phyloP scores from a whole-genome alignment of 2,329 filamentous ascomycete genomes.

The Chalaropsis thielavioides region DNA sequence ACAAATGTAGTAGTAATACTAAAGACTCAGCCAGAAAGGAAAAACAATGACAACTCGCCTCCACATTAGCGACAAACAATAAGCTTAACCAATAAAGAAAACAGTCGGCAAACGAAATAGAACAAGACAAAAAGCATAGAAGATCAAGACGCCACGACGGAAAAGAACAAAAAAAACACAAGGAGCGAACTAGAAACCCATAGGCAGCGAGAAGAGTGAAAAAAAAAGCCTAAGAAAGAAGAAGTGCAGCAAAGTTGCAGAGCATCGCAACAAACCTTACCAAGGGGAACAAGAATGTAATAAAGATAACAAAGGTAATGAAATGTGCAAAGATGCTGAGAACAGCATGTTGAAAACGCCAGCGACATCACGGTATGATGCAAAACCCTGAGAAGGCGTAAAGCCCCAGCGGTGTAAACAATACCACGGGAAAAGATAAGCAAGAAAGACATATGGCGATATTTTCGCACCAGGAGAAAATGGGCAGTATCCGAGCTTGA shows the following conservation, averaged over 20 bases:
- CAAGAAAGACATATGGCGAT: slow-evolving; percentile 15
- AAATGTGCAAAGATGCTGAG: slow-evolving; percentile 19
- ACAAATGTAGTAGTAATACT: slow-evolving; percentile 2
- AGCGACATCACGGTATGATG: slow-evolving; percentile 16
- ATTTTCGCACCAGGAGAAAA: slow-evolving; percentile 19
- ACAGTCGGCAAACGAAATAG: slow-evolving; percentile 1
- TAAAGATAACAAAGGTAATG: slow-evolving; percentile 23
- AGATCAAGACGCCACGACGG: slow-evolving; percentile 3
- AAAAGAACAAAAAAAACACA: slow-evolving; percentile 16
- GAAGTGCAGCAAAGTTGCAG: neutral
- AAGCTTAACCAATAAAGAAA: slow-evolving; percentile 13
- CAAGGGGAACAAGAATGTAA: slow-evolving; percentile 13
- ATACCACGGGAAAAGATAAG: slow-evolving; percentile 14
- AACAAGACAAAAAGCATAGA: slow-evolving; percentile 19
- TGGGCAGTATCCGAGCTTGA: slow-evolving; percentile 19
- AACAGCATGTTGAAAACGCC: slow-evolving; percentile 12
- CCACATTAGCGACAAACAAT: neutral
- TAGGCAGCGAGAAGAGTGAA: slow-evolving; percentile 12
- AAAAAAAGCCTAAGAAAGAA: slow-evolving; percentile 4
- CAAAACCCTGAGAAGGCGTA: slow-evolving; percentile 6
- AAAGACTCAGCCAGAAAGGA: neutral
- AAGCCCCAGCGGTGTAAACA: neutral
- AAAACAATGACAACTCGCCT: slow-evolving; percentile 5
- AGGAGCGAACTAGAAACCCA: slow-evolving; percentile 18
- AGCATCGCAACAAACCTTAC: neutral